Base-by-base conservation (phyloP, 805 yeast species). In the Lipomyces sp. region DNA sequence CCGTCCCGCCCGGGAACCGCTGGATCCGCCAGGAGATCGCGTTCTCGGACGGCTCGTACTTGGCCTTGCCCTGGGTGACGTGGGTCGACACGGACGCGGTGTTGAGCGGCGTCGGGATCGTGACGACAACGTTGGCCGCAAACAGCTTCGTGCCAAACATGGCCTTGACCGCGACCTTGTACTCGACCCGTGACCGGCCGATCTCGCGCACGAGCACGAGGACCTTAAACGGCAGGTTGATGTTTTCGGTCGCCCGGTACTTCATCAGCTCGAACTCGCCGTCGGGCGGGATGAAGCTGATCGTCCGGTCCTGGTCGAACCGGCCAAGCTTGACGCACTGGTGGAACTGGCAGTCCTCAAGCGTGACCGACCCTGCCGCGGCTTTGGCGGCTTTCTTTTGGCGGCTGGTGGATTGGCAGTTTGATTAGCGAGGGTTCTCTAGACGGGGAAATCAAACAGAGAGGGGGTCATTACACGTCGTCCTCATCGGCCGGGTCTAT, bases 231-330 rank as follows among this genome's bases (percentile, higher is more conserved):
- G 97, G 97, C 28, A 86, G 64, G 43, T 78, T 79, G 52, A 85
- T 70, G 57, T 81, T 79, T 39, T 80, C 79, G 1, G 73, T 68
- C 1, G 78, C 75, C 49, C 83, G 72, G 64, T 86, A 86, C 32
- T 76, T 74, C 89, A 86, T 82, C 49, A 86, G 72, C 65, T 85
- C 88, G 64, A 85, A 83, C 39, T 79, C 77, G 0, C 91, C 91
- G 67, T 86, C 93, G 2, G 95, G 95, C 3, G 95, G 95, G n/a
- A 81, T 73, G 57, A 86, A 86, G 39, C 77, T 79, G 51, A 86
- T 82, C 21, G 79, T 70, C 35, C 83, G 70, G 21, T 84, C 83
- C 13, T 73, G 64, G 52, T 84, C 86, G 64, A 82, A 84, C 55
- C 78, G 77, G 48, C 79, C 79, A 49, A 86, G 68, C 44, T 82